Base-by-base conservation (phyloP, 768 basidiomycete genomes). In the Termitomyces eurrhizus region DNA sequence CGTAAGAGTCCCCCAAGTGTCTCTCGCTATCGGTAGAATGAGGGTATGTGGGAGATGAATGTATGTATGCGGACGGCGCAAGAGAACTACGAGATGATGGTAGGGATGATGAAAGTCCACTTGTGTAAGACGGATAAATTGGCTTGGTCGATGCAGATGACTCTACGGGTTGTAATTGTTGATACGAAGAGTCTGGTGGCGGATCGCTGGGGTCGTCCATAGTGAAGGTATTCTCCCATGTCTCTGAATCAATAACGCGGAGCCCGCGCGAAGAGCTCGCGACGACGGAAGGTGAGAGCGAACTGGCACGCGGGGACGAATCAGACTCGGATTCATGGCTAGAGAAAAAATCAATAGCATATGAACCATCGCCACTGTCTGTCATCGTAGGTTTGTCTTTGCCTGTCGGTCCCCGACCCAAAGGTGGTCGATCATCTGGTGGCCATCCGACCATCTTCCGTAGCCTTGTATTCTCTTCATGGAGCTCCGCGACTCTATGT, bases 381-480 rank as follows among this genome's bases (percentile, higher is more conserved):
- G 75, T 74, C 7, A 71, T 55, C 66, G 80, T 90, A 53, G 88
- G 87, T 68, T 85, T 92, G 71, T 93, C 92, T 73, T 92, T 92
- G 37, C 92, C 92, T 0, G 92, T 94, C 32, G 92, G 92, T 51
- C 92, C 92, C 75, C 86, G 92, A 49, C 92, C 92, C 53, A 94
- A 80, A 2, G 86, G 74, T 18, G 84, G 82, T 64, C 92, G 80
- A 68, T 81, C 83, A 62, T 90, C 87, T 24, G 89, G 88, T 0
- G 90, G 89, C 29, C 94, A 75, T 66, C 83, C 85, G 59, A 93
- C 80, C 24, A 85, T 83, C 52, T 85, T 83, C 48, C 93, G 85
- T 52, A 95, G 80, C 65, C 79, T 83, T 48, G 77, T 78, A 69
- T 93, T 94, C 77, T 95, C 93, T 62, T 87, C 86, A 75, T 95